Evolutionary conservation across 2,329 filamentous ascomycete genomes (phyloP).

Genomic region (Cercospora sp.): DNA sequence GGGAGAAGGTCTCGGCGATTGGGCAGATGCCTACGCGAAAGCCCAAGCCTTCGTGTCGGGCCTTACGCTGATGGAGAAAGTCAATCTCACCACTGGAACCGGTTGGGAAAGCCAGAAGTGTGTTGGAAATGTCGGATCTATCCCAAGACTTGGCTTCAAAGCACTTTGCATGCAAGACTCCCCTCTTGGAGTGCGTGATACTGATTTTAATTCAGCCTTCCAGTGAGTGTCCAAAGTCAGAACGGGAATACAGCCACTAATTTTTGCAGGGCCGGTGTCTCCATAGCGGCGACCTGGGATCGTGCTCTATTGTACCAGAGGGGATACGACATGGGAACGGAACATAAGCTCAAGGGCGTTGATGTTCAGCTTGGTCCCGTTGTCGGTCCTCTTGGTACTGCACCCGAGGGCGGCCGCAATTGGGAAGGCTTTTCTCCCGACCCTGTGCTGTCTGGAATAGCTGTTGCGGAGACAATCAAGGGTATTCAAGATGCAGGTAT

Average conservation of each 20-base stretch:
- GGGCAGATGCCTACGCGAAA: conserved; percentile 45
- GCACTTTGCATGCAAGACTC: conserved; percentile 1
- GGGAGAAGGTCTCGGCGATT: conserved; percentile 48
- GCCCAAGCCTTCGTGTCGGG: conserved; percentile 43
- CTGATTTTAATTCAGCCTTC: conserved; percentile 42
- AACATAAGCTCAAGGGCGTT: conserved; percentile 36
- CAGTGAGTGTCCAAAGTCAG: conserved; percentile 45
- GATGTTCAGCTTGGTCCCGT: conserved; percentile 36
- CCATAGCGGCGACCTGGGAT: conserved; percentile 44
- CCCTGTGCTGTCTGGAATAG: conserved; percentile 71
- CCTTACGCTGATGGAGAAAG: conserved; percentile 44
- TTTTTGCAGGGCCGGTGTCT: conserved; percentile 52
- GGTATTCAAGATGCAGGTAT: conserved; percentile 66
- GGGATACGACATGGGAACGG: conserved; percentile 37
- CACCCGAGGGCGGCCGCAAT: conserved; percentile 51
- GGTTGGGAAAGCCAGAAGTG: conserved; percentile 34
- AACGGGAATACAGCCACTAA: conserved; percentile 38
- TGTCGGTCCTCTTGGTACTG: conserved; percentile 36
- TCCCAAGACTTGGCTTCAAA: neutral
- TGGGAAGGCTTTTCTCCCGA: conserved; percentile 74
- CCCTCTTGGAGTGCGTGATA: conserved; percentile 64
- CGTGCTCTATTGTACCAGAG: conserved; percentile 38
- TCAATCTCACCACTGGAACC: conserved; percentile 53
- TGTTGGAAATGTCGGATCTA: conserved; percentile 60
- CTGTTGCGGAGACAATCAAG: conserved; percentile 69